Evolutionary conservation across 78 protist genomes (phyloP), one percentile per base, ranked within the genome.

Genomic region (Neovahlkampfia damariscottae): DNA sequence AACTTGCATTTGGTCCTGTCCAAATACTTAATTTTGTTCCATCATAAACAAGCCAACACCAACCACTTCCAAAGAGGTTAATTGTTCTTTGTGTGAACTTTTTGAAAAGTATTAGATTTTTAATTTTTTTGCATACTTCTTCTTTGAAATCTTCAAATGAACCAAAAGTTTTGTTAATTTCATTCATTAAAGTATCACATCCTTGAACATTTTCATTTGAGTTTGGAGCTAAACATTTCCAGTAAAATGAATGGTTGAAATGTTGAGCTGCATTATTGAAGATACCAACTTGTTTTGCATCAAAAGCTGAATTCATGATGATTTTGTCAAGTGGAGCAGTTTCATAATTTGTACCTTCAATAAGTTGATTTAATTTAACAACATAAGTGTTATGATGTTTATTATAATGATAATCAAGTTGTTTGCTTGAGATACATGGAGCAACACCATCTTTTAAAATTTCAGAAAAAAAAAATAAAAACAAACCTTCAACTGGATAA

Each of bases 211-310:
- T 38, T 4, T 59, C 82, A 10, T 81, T 75, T 4, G 79, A 76
- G 41, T 78, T 28, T 34, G 77, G 87, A 31, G 81, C 67, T 38
- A 82, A 3, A 59, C 76, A 40, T 30, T 83, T 31, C 84, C 88
- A 86, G 70, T 41, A 82, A 72, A 86, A 86, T 36, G 75, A 58
- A 29, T 82, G 90, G 83, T 82, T 86, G 71, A 5, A 86, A 27
- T 29, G 19, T 74, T 86, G 90, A 7, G 90, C 90, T 30, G 90
- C 87, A 10, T 75, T 32, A 74, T 86, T 86, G 86, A 79, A 86
- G 41, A 62, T 2, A 29, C 35, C 79, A 40, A 69, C 81, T 40
- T 67, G 28, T 36, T 41, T 2, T 34, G 84, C 62, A n/a, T 32
- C 73, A 36, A 2, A 27, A 28, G 66, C n/a, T n/a, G 2, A 41